Percentiles rank a stretch among this genome's conserved stretches.
Evolutionary conservation across 2,329 filamentous ascomycete species (phyloP).

Genomic region (Cryphonectria naterciae): DNA sequence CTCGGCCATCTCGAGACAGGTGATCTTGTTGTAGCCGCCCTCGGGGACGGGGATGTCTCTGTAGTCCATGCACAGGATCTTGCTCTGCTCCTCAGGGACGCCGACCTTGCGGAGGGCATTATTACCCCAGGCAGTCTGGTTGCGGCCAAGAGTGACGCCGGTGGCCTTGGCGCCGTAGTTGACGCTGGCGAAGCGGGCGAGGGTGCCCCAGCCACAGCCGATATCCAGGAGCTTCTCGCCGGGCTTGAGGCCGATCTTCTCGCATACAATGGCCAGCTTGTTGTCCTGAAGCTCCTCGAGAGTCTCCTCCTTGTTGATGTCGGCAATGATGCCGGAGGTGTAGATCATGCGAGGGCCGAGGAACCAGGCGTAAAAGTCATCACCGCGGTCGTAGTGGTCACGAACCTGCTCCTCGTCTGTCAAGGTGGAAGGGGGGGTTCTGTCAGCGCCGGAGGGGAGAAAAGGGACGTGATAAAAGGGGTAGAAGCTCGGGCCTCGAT

Average conservation of each 20-base stretch:
- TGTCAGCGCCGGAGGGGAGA: neutral
- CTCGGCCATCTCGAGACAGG: slow-evolving; percentile 97
- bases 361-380: slow-evolving; percentile 99
- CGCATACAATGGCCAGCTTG: slow-evolving; percentile 92
- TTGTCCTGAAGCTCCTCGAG: slow-evolving; percentile 98
- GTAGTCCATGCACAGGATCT: slow-evolving; percentile 95
- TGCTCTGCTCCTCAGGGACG: slow-evolving; percentile 84
- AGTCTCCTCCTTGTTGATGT: slow-evolving; percentile 83
- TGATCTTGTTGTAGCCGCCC: slow-evolving; percentile 90
- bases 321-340: slow-evolving; percentile 91
- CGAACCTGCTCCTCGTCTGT: slow-evolving; percentile 95
- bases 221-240: slow-evolving; percentile 90
- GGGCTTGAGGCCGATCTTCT: slow-evolving; percentile 85
- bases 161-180: slow-evolving; percentile 85
- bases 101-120: slow-evolving; percentile 80
- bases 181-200: slow-evolving; percentile 88
- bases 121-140: slow-evolving; percentile 98
- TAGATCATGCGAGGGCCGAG: slow-evolving; percentile 98
- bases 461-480: neutral
- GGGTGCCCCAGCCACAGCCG: slow-evolving; percentile 96
- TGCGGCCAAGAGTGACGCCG: slow-evolving; percentile 91
- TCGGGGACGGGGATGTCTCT: slow-evolving; percentile 84
- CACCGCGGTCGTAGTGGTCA: slow-evolving; percentile 95
- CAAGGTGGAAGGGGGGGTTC: neutral
- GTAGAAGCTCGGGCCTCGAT: slow-evolving; percentile 27